Evolutionary conservation across 345 rosid genomes (phyloP), one percentile per base, ranked within the genome.

Genomic region (Alliaria petiolata): DNA sequence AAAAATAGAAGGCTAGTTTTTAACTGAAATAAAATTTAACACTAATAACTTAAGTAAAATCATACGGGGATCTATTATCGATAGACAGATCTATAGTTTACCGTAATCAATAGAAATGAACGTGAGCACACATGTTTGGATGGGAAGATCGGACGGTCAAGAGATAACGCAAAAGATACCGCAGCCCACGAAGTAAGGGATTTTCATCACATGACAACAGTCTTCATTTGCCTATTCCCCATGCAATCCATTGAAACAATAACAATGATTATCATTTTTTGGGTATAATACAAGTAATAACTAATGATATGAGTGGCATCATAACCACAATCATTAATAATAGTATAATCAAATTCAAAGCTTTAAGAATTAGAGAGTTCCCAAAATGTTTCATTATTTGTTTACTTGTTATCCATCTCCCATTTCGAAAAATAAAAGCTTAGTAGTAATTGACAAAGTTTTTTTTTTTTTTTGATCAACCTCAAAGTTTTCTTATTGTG

Each of bases 161-260:
- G 60, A 66, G n/a, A 39, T 46, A 20, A 72, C 26, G 40, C 3
- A 25, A 38, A 40, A 72, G 77, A 74, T 74, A 74, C 12, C 6
- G 55, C 14, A 64, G 15, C 49, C 78, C 78, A 61, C 42, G 25
- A 50, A 59, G 49, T 42, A 10, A 43, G 74, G 79, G 75, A 75
- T 69, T 53, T 28, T 31, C 42, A 34, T 46, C 79, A 69, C 75
- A 75, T 75, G 79, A 68, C 65, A 54, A 60, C 19, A 54, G 43
- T 67, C 68, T 68, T 75, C 65, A 45, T 19, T n/a, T n/a, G n/a
- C n/a, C n/a, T 36, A 9, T 75, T 75, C 70, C 74, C 74, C 14
- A 75, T 75, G 69, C 52, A 60, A 53, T 75, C 68, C 58, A 59
- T 52, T 50, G 50, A 15, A 30, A 49, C 65, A 39, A 35, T 47